Conservation (phyloP, 108 stramenopile genomes). For the Skeletonema costatum region DNA sequence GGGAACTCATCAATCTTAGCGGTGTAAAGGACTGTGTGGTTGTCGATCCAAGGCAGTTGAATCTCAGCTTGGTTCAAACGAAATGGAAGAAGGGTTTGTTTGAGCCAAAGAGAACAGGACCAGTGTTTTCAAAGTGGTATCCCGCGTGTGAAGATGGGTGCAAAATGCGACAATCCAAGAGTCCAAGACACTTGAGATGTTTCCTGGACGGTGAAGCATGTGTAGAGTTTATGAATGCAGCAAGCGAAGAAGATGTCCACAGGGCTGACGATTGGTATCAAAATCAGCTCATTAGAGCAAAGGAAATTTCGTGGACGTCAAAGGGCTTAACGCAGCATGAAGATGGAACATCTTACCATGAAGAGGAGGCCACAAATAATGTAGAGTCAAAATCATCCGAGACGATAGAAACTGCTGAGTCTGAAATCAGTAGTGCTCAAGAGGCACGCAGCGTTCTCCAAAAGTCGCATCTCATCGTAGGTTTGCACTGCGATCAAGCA, state of each 20-base stretch:
- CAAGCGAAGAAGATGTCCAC: neutral
- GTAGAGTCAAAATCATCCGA: neutral
- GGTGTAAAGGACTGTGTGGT: constrained; percentile 28
- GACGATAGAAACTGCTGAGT: neutral
- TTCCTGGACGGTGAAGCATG: constrained; percentile 27
- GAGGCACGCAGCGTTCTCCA: constrained; percentile 9
- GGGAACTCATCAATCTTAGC: constrained; percentile 41
- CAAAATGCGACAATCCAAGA: constrained; percentile 16
- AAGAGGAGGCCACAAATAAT: neutral
- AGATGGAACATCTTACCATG: constrained; percentile 27
- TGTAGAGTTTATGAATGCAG: constrained; percentile 14
- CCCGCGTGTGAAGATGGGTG: constrained; percentile 41
- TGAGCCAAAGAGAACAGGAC: constrained; percentile 35
- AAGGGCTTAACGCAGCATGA: constrained; percentile 38
- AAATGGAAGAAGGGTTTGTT: constrained; percentile 42
- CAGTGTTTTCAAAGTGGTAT: constrained; percentile 46
- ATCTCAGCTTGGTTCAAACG: constrained; percentile 12
- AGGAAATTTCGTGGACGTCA: constrained; percentile 26
- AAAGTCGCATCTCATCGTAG: constrained; percentile 38
- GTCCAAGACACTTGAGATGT: constrained; percentile 32
- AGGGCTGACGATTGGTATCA: constrained; percentile 6
- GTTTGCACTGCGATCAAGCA: constrained; percentile 61
- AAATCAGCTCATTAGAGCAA: constrained; percentile 17
- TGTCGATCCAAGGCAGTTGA: constrained; percentile 42
- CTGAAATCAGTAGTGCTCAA: constrained; percentile 14